Conservation (phyloP, 768 basidiomycete species). For the Suillus cothurnatus region DNA sequence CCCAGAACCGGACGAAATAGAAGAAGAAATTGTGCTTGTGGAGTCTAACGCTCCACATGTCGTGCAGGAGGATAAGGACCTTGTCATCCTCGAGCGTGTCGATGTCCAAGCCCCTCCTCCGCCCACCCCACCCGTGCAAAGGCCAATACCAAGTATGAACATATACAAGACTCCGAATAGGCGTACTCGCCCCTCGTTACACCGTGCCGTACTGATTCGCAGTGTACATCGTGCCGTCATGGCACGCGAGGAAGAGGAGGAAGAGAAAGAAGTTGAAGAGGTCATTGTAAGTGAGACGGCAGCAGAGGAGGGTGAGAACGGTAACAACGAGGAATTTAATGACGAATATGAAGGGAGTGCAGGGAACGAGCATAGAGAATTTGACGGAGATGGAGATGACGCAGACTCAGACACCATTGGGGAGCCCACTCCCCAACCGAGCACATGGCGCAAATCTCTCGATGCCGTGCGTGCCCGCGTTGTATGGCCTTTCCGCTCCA, state of each 20-base stretch:
- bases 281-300: constrained; percentile 52
- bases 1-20: constrained; percentile 40
- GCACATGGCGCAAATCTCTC: constrained; percentile 37
- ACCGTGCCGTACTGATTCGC: constrained; percentile 70
- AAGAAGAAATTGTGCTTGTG: constrained; percentile 59
- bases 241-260: constrained; percentile 50
- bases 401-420: constrained; percentile 14
- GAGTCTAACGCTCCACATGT: constrained; percentile 68
- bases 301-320: constrained; percentile 38
- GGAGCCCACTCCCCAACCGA: constrained; percentile 10
- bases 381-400: constrained; percentile 14
- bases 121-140: constrained; percentile 10
- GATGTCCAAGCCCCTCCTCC: constrained; percentile 32
- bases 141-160: background rate
- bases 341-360: constrained; percentile 16
- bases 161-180: constrained; percentile 26
- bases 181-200: constrained; percentile 50
- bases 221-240: constrained; percentile 65
- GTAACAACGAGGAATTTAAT: constrained; percentile 17
- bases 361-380: constrained; percentile 12
- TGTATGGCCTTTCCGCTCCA: constrained; percentile 32
- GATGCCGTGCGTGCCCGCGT: constrained; percentile 31
- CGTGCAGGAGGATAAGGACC: constrained; percentile 68
- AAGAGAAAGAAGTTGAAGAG: constrained; percentile 51
- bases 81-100: constrained; percentile 75